These are phyloP conservation scores for Solanum hybrid DNA, from an alignment of 305 asterid species.

Conservation along the genomic window DNA sequence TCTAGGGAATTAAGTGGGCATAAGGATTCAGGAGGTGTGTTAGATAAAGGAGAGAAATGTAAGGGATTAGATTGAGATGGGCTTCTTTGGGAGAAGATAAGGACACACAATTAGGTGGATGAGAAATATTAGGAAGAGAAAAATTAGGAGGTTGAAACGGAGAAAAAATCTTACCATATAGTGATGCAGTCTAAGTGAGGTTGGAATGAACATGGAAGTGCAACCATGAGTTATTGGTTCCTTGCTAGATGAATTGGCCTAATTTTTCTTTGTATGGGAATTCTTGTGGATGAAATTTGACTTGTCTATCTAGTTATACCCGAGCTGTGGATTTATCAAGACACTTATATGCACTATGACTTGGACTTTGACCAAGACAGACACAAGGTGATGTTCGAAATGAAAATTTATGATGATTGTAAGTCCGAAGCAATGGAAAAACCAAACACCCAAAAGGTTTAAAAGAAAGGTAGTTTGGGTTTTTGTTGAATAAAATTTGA, in stretches of 20 bases:
- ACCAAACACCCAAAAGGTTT: neutral
- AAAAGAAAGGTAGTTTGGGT: neutral
- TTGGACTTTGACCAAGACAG: neutral
- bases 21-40: neutral
- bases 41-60: neutral
- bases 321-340: neutral
- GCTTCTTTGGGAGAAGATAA: neutral
- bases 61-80: neutral
- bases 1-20: neutral
- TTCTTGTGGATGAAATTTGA: neutral
- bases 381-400: neutral
- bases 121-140: neutral
- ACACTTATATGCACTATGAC: neutral
- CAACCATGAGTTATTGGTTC: neutral
- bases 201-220: neutral
- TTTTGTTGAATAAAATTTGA: neutral
- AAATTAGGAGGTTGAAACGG: neutral
- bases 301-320: neutral
- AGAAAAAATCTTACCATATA: neutral
- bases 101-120: neutral
- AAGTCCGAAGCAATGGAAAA: neutral
- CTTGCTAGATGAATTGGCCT: neutral
- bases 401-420: neutral
- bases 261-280: neutral
- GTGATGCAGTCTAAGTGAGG: neutral